These are phyloP conservation scores for Sicyos edulis DNA, from an alignment of 306 rosid species.

Conservation along the genomic window DNA sequence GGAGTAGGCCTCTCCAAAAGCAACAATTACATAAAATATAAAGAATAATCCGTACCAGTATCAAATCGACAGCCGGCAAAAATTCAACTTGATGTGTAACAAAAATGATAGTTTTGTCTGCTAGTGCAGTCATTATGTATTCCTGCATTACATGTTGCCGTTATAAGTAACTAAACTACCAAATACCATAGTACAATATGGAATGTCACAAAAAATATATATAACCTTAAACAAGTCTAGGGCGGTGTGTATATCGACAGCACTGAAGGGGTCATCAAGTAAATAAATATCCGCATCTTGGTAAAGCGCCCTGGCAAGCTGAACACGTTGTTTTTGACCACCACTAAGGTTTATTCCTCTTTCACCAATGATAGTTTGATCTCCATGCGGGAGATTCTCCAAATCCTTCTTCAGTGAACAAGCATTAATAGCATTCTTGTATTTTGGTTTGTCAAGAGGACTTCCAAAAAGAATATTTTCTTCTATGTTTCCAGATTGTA, in stretches of 20 bases:
- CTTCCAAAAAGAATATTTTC: slow-evolving; percentile 86
- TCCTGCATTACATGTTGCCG: slow-evolving; percentile 55
- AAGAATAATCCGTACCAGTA: slow-evolving; percentile 62
- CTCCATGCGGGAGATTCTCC: slow-evolving; percentile 83
- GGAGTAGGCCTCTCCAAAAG: slow-evolving; percentile 18
- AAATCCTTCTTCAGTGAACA: slow-evolving; percentile 86
- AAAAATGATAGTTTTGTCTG: slow-evolving; percentile 72
- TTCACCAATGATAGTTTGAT: slow-evolving; percentile 90
- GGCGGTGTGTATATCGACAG: slow-evolving; percentile 97
- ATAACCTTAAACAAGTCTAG: slow-evolving; percentile 71
- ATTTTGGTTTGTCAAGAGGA: slow-evolving; percentile 87
- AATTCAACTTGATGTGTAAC: slow-evolving; percentile 99
- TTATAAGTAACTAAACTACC: not conserved
- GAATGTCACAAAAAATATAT: slow-evolving; percentile 7
- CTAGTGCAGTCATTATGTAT: slow-evolving; percentile 83
- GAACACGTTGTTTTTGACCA: slow-evolving; percentile 96
- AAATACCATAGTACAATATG: slow-evolving; percentile 18
- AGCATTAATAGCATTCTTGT: slow-evolving; percentile 81
- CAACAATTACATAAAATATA: slow-evolving; percentile 20
- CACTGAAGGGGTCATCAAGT: slow-evolving; percentile 97
- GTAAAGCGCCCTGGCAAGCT: slow-evolving; percentile 92
- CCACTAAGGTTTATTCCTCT: slow-evolving; percentile 94
- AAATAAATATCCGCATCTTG: slow-evolving; percentile 88
- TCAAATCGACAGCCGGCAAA: slow-evolving; percentile 85
- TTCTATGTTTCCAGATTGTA: slow-evolving; percentile 89